Evolutionary conservation across 768 basidiomycete species (phyloP).

Genomic region (Neoboletus magnificus): DNA sequence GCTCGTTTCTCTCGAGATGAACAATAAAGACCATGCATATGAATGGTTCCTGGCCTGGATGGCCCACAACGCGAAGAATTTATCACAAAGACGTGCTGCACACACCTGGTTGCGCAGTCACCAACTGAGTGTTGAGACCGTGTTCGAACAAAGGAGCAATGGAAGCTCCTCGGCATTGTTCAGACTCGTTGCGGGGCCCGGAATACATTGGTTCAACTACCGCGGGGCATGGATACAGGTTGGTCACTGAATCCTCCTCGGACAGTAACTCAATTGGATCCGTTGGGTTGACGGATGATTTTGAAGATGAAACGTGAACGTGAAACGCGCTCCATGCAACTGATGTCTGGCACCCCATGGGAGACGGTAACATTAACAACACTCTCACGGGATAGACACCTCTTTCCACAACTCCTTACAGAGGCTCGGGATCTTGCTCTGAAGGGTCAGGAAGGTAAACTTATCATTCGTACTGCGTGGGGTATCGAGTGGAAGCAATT

Average conservation of each 20-base stretch:
- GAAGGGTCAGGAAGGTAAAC: constrained; percentile 85
- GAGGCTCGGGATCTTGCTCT: constrained; percentile 92
- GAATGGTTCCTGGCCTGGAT: constrained; percentile 98
- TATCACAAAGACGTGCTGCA: constrained; percentile 24
- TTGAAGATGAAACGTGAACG: constrained; percentile 88
- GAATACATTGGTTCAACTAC: constrained; percentile 90
- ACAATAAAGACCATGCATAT: constrained; percentile 91
- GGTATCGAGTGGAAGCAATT: constrained; percentile 96
- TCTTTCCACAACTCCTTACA: constrained; percentile 76
- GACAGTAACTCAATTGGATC: background rate
- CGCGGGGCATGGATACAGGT: constrained; percentile 96
- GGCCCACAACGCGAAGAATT: constrained; percentile 57
- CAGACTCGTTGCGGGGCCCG: constrained; percentile 93
- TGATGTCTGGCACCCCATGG: constrained; percentile 92
- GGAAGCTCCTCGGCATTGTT: constrained; percentile 88
- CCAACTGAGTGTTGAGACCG: constrained; percentile 92
- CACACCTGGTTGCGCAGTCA: constrained; percentile 69
- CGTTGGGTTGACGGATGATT: constrained; percentile 1
- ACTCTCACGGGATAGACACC: constrained; percentile 75
- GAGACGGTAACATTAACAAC: constrained; percentile 95
- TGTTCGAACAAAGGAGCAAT: constrained; percentile 83
- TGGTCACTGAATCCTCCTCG: constrained; percentile 2
- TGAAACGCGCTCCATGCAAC: constrained; percentile 87
- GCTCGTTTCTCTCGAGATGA: constrained; percentile 93
- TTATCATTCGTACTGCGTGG: constrained; percentile 96